Percentiles rank a stretch among this genome's conserved stretches.
These are phyloP conservation scores for Avena eriantha DNA, from an alignment of 176 grass and related monocot genomes.

Conservation along the genomic window DNA sequence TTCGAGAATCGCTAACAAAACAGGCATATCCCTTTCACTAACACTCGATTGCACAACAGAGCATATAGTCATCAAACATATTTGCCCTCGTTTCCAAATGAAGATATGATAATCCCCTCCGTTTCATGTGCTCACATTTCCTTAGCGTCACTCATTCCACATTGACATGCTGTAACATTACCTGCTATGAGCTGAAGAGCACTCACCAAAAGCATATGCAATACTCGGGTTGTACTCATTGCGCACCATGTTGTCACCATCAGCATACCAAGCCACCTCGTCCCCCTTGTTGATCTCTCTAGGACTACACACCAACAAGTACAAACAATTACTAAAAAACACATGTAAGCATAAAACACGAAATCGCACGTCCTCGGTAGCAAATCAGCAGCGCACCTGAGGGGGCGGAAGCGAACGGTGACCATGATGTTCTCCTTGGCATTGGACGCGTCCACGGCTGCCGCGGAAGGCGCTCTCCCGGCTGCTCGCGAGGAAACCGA, in stretches of 20 bases:
- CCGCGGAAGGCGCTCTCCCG: conserved; percentile 46
- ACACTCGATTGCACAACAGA: background rate
- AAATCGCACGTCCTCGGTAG: background rate
- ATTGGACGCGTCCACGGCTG: conserved; percentile 60
- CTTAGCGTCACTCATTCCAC: background rate
- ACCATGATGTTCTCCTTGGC: conserved; percentile 98
- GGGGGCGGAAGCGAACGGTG: conserved; percentile 95
- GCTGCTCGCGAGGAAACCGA: conserved; percentile 46
- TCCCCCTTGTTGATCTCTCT: conserved; percentile 98
- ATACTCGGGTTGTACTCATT: conserved; percentile 89
- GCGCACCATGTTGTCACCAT: conserved; percentile 86
- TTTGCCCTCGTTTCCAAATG: conserved; percentile 16
- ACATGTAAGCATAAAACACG: conserved; percentile 25
- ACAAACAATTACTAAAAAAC: background rate
- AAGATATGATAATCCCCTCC: background rate
- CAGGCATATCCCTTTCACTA: background rate
- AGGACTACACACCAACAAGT: conserved; percentile 49
- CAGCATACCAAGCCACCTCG: conserved; percentile 93
- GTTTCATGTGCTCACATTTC: background rate
- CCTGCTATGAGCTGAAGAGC: conserved; percentile 20
- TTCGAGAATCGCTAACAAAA: conserved; percentile 2
- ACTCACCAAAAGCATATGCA: conserved; percentile 89
- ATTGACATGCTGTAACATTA: background rate
- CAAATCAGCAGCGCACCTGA: conserved; percentile 57
- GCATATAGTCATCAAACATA: background rate